Percentiles rank a stretch among this genome's conserved stretches.
These are phyloP conservation scores for Claviceps pazoutovae DNA, from an alignment of 2,329 filamentous ascomycete genomes.

Conservation along the genomic window DNA sequence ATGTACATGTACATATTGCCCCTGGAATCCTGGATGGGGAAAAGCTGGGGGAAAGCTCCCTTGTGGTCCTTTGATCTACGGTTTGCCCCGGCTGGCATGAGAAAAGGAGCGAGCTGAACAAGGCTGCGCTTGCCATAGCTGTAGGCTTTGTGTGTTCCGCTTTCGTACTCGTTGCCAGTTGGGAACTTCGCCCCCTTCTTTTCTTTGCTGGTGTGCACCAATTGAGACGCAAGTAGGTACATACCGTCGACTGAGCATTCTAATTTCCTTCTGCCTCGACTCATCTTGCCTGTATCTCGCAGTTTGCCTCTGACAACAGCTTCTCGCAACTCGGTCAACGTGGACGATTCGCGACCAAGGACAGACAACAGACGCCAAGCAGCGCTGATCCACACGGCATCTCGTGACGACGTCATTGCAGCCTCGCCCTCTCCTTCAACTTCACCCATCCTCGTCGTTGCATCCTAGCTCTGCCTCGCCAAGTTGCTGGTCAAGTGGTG, in stretches of 20 bases:
- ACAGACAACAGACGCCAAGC: neutral
- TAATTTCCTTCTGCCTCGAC: neutral
- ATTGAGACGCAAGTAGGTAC: neutral
- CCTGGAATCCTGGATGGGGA: neutral
- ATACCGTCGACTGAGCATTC: neutral
- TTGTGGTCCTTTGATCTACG: neutral
- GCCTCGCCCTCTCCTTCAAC: neutral
- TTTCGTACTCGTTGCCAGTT: neutral
- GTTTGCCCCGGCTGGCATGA: no score
- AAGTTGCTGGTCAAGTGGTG: neutral
- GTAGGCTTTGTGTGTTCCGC: neutral
- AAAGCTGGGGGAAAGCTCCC: neutral
- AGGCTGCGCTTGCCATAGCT: neutral
- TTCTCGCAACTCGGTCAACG: neutral
- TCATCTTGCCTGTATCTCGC: neutral
- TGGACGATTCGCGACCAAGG: neutral
- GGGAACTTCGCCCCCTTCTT: neutral
- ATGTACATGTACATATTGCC: neutral
- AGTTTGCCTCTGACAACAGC: neutral
- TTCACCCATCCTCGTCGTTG: slow-evolving; percentile 1
- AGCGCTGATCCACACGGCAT: neutral
- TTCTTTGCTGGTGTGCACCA: neutral
- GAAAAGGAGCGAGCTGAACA: neutral
- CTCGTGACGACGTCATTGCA: slow-evolving; percentile 4
- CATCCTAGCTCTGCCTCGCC: neutral